Percentiles rank a stretch among this genome's conserved stretches.
Conservation (phyloP, 2,329 filamentous ascomycete species). For the Davidsoniella australis region DNA sequence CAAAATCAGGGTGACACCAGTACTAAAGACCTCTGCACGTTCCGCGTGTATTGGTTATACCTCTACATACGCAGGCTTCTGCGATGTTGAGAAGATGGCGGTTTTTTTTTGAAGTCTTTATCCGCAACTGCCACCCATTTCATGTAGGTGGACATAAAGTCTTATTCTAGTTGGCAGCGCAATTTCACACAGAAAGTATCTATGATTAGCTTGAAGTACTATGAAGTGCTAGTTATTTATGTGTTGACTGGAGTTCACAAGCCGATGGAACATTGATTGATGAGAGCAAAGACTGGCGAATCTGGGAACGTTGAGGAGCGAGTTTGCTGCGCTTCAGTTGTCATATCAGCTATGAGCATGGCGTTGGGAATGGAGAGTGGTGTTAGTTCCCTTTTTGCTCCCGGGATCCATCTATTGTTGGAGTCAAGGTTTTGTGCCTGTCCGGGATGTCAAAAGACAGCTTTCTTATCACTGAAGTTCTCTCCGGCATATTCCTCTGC, state of each 20-base stretch:
- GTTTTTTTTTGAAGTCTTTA: slow-evolving; percentile 91
- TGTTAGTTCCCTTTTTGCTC: slow-evolving; percentile 17
- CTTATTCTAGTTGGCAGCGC: slow-evolving; percentile 78
- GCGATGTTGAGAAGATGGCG: slow-evolving; percentile 18
- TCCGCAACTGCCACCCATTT: slow-evolving; percentile 54
- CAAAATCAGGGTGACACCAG: slow-evolving; percentile 32
- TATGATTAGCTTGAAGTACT: not conserved
- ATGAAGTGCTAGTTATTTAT: not conserved
- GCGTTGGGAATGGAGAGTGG: slow-evolving; percentile 9
- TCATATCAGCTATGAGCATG: too few species aligned
- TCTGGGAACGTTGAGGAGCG: too few species aligned
- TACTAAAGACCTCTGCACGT: slow-evolving; percentile 16
- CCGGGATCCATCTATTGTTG: slow-evolving; percentile 81
- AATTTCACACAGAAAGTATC: slow-evolving; percentile 55
- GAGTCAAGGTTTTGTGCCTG: slow-evolving; percentile 89
- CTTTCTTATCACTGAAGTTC: not conserved
- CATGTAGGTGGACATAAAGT: slow-evolving; percentile 77
- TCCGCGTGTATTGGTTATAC: slow-evolving; percentile 15
- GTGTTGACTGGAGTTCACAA: not conserved
- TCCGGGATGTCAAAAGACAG: slow-evolving; percentile 30
- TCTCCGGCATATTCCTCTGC: not conserved
- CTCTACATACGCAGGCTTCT: slow-evolving; percentile 4
- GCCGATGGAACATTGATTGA: not conserved
- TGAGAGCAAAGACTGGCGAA: not conserved
- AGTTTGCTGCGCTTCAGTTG: too few species aligned